Base-by-base conservation (phyloP, 1,139 yeast genomes). In the Blastobotrys persicus region DNA sequence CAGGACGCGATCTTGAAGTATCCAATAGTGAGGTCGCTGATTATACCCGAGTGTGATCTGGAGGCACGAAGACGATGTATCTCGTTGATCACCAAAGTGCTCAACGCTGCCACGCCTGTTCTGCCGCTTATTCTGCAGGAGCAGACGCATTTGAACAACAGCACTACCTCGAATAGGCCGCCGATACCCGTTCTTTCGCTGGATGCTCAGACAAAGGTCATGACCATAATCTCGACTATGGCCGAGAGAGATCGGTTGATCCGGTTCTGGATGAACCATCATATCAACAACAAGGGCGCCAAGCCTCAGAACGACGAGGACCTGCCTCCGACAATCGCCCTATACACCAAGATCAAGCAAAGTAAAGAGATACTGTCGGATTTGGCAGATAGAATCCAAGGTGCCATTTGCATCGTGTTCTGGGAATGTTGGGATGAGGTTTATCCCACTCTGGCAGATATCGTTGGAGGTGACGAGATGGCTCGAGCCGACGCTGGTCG, bases 351-450 rank as follows among this genome's bases (percentile, higher is more conserved):
- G 31, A 57, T 64, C 49, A 58, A 63, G 46, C 56, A 58, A 23
- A 53, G 58, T 31, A 55, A 57, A 34, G 64, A 62, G 49, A 54
- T 63, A 18, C 55, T 65, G 33, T 56, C 56, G 31, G 68, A 65
- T 45, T 55, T 65, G 26, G 65, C 64, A 7, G 66, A 65, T 47
- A 54, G 68, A 7, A 57, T 63, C 23, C 68, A 65, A 44, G 68
- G 69, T 34, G 68, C 68, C 20, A 61, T 64, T 13, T 63, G 68
- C 55, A 58, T 59, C 48, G 68, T 64, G 33, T 65, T 65, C 51
- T 65, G 68, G 68, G 67, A 64, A 43, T 60, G 63, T 46, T 65
- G 68, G 68, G 68, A 65, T 44, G 66, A 59, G 35, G 55, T 60
- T 18, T 65, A 61, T 48, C 60, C 63, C 42, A 55, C 64, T 17